Evolutionary conservation across 805 yeast genomes (phyloP), one percentile per base, ranked within the genome.

Genomic region (Osmozyma mogii): DNA sequence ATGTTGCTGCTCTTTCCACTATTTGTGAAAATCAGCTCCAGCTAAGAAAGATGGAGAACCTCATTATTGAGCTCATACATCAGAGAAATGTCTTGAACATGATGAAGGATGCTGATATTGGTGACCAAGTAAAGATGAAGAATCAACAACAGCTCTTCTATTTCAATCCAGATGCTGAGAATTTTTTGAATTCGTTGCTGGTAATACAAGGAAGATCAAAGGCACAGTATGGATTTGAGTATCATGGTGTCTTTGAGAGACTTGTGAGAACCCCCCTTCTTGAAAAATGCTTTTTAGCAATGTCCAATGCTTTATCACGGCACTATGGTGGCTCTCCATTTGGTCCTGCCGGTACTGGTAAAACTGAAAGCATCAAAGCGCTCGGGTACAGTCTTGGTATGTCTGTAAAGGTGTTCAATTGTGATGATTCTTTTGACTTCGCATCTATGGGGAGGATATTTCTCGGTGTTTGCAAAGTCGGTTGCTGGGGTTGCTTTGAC

Each of bases 281-380:
- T 6, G 72, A 73, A 27, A 60, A 67, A 5, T 72, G 84, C 33
- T 84, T 70, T 47, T 49, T 78, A 6, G 60, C 87, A 0, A 72
- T 88, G 75, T 63, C 82, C 0, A 81, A 78, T 36, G 88, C 96
- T 0, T 50, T 87, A 11, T 68, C 72, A 19, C 84, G 78, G 41
- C 70, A 68, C 20, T 59, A 75, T 6, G 97, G 97, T n/a, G 94
- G 95, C 0, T 80, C 94, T 1, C 80, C 94, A 1, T 76, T 81
- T 52, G 97, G 97, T 0, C 96, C 97, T 1, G 96, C 97, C 3
- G 97, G 97, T 24, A 89, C 97, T 0, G 97, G 97, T 40, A 89
- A 89, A 49, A 89, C 97, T 0, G 97, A 89, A 49, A 70, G 94
- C 0, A 68, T 89, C 15, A 89, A 89, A 49, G 83, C 94, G 0